Percentiles rank a stretch among this genome's conserved stretches.
Evolutionary conservation across 306 rosid genomes (phyloP).

Genomic region (Quercus bicolor): DNA sequence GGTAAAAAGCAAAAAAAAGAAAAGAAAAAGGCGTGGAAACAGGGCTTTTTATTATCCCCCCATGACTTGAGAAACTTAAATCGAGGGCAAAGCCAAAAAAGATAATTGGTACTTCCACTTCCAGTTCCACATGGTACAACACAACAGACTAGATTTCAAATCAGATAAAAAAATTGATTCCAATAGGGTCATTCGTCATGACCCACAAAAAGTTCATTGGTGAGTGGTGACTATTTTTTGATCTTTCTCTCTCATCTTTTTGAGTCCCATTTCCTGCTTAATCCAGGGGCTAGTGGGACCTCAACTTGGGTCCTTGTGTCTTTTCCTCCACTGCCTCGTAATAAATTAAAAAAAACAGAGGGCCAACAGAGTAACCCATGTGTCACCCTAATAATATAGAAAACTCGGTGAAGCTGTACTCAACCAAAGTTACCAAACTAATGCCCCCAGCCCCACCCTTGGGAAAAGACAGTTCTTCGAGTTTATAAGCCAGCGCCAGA

Average conservation of each 20-base stretch:
- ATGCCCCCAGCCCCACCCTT: constrained; percentile 8
- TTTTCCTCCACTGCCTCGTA: not conserved
- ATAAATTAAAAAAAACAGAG: not conserved
- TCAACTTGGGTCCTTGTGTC: constrained; percentile 5
- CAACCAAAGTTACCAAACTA: not conserved
- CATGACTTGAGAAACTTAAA: not conserved
- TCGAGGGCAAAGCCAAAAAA: not conserved
- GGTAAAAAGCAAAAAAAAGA: not conserved
- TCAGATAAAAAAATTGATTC: not conserved
- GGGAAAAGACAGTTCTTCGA: not conserved
- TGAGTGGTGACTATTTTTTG: constrained; percentile 19
- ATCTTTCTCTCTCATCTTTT: not conserved
- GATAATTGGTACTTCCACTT: not conserved
- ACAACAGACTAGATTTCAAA: constrained; percentile 13
- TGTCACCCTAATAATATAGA: constrained; percentile 18
- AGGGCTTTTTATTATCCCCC: constrained; percentile 6
- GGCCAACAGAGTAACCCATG: constrained; percentile 31
- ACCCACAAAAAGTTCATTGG: constrained; percentile 20
- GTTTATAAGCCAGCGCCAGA: not conserved
- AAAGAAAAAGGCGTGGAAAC: not conserved
- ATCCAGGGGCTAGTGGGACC: constrained; percentile 22
- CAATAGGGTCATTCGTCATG: not conserved
- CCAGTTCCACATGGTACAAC: not conserved
- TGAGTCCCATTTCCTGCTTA: not conserved
- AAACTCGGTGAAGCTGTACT: not conserved